Conservation (phyloP, 768 basidiomycete species). For the Tricholomella constricta region DNA sequence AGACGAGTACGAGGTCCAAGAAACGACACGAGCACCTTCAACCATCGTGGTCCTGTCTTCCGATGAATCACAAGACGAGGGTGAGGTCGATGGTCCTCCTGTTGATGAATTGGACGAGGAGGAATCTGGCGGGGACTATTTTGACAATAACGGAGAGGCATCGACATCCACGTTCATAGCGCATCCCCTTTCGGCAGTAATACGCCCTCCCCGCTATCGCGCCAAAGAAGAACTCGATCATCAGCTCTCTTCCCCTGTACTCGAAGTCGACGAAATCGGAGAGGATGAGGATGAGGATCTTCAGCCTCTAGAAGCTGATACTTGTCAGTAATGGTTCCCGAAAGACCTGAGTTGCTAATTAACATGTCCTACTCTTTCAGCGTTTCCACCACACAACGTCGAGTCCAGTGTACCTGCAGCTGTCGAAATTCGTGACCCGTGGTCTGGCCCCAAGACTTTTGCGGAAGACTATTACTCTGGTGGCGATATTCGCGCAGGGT, state of each 20-base stretch:
- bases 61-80: conserved; percentile 25
- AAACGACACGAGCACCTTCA: conserved; percentile 9
- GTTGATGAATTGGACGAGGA: conserved; percentile 13
- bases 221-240: neutral
- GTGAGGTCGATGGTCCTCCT: neutral
- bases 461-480: conserved; percentile 39
- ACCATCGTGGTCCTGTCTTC: conserved; percentile 24
- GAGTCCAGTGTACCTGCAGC: conserved; percentile 16
- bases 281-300: conserved; percentile 25
- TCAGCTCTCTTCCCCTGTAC: neutral
- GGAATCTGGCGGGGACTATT: conserved; percentile 11
- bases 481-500: conserved; percentile 21
- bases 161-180: neutral
- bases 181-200: neutral
- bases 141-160: conserved; percentile 11
- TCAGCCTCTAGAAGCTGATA: conserved; percentile 34
- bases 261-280: conserved; percentile 13
- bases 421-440: conserved; percentile 36
- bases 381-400: conserved; percentile 22
- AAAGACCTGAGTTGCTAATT: neutral
- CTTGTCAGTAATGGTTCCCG: conserved; percentile 23
- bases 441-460: conserved; percentile 34
- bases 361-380: conserved; percentile 2
- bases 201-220: conserved; percentile 5
- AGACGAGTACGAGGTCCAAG: neutral